A percentile compares a stretch with the other conserved stretches of the same genome.
Evolutionary conservation across 306 rosid species (phyloP).

Genomic region (Cucurbita ficifolia): DNA sequence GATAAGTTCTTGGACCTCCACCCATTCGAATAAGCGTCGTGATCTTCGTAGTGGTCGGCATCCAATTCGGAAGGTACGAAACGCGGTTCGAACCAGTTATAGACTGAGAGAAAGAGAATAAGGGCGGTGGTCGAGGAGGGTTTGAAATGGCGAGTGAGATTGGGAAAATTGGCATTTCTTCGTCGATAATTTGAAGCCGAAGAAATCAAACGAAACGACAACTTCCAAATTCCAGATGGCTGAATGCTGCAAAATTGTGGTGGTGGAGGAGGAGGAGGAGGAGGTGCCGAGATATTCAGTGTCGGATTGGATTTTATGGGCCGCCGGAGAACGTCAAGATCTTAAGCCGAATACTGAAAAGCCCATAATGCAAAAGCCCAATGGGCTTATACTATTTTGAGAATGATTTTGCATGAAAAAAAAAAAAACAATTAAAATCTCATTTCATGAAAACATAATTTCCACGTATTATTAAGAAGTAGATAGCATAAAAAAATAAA

Average conservation of each 20-base stretch:
- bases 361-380: not conserved
- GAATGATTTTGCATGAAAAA: not conserved
- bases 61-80: slow-evolving; percentile 12
- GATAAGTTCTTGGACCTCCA: slow-evolving; percentile 90
- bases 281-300: not conserved
- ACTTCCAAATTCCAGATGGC: not conserved
- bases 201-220: not conserved
- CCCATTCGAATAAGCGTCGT: slow-evolving; percentile 71
- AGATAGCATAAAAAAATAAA: no score
- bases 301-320: not conserved
- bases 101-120: slow-evolving; percentile 27
- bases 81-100: slow-evolving; percentile 17
- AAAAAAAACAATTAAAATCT: not conserved
- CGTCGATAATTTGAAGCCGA: not conserved
- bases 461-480: no score
- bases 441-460: not conserved
- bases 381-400: not conserved
- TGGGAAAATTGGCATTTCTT: slow-evolving; percentile 1
- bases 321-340: not conserved
- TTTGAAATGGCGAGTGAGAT: slow-evolving; percentile 10
- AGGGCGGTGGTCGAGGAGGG: not conserved
- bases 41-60: slow-evolving; percentile 8
- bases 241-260: not conserved
- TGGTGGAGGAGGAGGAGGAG: not conserved
- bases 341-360: not conserved